phyloP scores from a whole-genome alignment of 2,329 filamentous ascomycete genomes.

The Cladosporium velox region DNA sequence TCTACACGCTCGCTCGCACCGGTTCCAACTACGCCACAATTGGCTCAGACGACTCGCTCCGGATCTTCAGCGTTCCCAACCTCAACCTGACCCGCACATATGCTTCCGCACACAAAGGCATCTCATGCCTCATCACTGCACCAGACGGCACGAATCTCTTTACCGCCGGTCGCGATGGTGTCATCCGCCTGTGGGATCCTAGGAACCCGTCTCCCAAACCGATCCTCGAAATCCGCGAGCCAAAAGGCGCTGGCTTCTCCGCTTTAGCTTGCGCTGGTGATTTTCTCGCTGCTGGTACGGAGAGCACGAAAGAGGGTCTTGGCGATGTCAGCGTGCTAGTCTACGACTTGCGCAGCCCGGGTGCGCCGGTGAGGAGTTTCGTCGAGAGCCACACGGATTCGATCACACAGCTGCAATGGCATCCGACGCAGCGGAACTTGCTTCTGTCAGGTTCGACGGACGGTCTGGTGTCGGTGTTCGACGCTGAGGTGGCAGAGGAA shows the following conservation, averaged over 20 bases:
- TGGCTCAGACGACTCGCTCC: constrained; percentile 70
- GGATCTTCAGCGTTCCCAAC: constrained; percentile 62
- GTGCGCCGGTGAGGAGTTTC: constrained; percentile 42
- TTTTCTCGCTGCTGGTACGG: constrained; percentile 71
- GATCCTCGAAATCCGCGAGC: constrained; percentile 37
- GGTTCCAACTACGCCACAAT: constrained; percentile 57
- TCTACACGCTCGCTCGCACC: constrained; percentile 56
- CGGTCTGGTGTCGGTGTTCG: constrained; percentile 75
- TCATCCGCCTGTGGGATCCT: constrained; percentile 44
- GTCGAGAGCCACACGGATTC: constrained; percentile 58
- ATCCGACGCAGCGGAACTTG: constrained; percentile 55
- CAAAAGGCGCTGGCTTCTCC: constrained; percentile 57
- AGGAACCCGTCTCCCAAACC: constrained; percentile 62
- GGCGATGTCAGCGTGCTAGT: constrained; percentile 42
- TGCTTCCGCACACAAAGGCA: constrained; percentile 59
- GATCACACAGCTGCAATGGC: constrained; percentile 56
- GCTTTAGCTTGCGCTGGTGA: constrained; percentile 65
- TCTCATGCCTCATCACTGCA: constrained; percentile 61
- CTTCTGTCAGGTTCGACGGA: constrained; percentile 79
- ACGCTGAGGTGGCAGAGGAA: constrained; percentile 69
- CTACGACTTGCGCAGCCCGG: constrained; percentile 44
- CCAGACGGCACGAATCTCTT: constrained; percentile 47
- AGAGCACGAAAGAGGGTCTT: constrained; percentile 47
- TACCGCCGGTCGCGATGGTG: constrained; percentile 72
- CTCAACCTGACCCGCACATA: constrained; percentile 56